A percentile compares a stretch with the other conserved stretches of the same genome.
Conservation (phyloP, 129 eudicot species). For the Flaveria ramosissima region DNA sequence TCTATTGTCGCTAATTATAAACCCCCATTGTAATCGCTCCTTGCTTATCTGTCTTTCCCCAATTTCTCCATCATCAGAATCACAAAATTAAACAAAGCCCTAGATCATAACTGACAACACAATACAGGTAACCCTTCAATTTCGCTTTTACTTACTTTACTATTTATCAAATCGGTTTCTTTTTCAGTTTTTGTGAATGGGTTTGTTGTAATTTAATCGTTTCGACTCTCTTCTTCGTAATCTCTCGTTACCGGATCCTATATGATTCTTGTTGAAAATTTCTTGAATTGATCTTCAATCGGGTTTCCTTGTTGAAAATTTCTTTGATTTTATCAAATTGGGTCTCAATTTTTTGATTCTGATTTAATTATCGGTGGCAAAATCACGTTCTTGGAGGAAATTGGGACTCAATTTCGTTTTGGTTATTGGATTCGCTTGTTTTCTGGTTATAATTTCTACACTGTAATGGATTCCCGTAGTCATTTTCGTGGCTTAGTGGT, state of each 20-base stretch:
- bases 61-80: conserved; percentile 19
- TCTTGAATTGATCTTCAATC: conserved; percentile 16
- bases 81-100: conserved; percentile 36
- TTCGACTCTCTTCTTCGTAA: not conserved
- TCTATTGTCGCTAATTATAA: conserved; percentile 11
- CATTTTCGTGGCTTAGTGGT: conserved; percentile 44
- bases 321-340: not conserved
- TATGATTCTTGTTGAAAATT: not conserved
- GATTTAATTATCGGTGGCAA: not conserved
- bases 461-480: conserved; percentile 36
- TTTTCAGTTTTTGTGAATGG: conserved; percentile 14
- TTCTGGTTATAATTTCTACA: not conserved
- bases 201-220: conserved; percentile 25
- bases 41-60: conserved; percentile 42
- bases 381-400: conserved; percentile 18
- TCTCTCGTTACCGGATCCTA: not conserved
- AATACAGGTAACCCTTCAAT: conserved; percentile 48
- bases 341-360: not conserved
- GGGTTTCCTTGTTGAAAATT: not conserved
- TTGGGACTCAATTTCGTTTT: not conserved
- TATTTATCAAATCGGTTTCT: not conserved
- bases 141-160: conserved; percentile 18
- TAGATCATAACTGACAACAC: conserved; percentile 33
- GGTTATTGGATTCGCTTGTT: not conserved
- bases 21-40: conserved; percentile 15